Percentiles rank a stretch among this genome's conserved stretches.
These are phyloP conservation scores for Cinnamomum chago DNA, from an alignment of 164 flowering plant species.

Conservation along the genomic window DNA sequence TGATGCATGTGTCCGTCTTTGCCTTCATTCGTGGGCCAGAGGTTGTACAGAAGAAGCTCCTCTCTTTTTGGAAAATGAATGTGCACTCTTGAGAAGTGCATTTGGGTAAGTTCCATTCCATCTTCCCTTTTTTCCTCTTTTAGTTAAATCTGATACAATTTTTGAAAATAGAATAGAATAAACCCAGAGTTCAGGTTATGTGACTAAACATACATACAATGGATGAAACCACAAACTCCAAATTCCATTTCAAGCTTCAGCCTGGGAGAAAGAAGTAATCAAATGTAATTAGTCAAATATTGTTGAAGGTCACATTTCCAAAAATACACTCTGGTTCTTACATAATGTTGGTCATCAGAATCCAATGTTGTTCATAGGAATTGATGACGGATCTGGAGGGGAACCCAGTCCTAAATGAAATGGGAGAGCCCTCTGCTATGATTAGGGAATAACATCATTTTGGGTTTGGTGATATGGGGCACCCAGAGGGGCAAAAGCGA, in stretches of 20 bases:
- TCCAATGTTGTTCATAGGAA: no score
- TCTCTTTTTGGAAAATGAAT: slow-evolving; percentile 81
- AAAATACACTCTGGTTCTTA: neutral
- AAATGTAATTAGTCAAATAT: no score
- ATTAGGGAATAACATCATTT: neutral
- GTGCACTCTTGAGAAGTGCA: slow-evolving; percentile 62
- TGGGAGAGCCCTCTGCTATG: neutral
- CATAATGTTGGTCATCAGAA: neutral
- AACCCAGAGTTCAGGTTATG: neutral
- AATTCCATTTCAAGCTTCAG: neutral
- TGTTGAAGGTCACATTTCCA: no score
- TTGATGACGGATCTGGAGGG: neutral
- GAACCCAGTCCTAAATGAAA: neutral
- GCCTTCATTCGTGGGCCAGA: slow-evolving; percentile 92
- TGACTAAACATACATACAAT: neutral
- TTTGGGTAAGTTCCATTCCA: slow-evolving; percentile 57
- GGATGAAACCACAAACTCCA: neutral
- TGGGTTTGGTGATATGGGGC: neutral
- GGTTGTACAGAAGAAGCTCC: slow-evolving; percentile 80
- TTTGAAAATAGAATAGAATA: neutral
- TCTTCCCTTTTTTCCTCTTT: slow-evolving; percentile 2
- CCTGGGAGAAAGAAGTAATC: neutral
- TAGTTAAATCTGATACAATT: neutral
- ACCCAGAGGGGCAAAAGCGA: neutral
- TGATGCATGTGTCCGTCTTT: slow-evolving; percentile 92